Base-by-base conservation (phyloP, 2,329 filamentous ascomycete genomes). In the Fusarium sp. region DNA sequence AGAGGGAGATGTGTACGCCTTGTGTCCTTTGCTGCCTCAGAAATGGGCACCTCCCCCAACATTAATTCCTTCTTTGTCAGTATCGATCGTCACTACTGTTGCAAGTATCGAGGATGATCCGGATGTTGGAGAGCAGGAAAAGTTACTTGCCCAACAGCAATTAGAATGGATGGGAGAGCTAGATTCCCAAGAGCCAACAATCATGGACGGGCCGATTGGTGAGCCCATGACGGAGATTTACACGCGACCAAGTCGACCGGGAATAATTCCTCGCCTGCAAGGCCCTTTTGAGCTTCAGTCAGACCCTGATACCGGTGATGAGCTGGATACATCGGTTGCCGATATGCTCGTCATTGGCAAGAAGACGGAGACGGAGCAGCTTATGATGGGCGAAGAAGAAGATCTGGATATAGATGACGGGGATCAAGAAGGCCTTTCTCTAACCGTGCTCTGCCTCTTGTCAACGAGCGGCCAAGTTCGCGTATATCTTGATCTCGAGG, bases 1-100 rank as follows among this genome's bases (percentile, higher is more conserved):
- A 41, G 93, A 94, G 67, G 96, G 96, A 7, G 95, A 98, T 78
- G 89, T 98, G 11, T 99, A 99, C 79, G 95, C 95, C 4, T 85
- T 99, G 14, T 98, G 95, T 79, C 96, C 96, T 4, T 86, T 99
- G 44, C 85, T 99, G 36, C 96, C 96, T 2, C 91, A 91, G 57
- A 94, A 92, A 76, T 98, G 95, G 95, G 90, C 93, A 30, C 91
- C 92, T 30, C 91, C 92, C 20, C 88, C 91, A 4, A 92, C 92
- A 1, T 86, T 96, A 36, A 90, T 97, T 20, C 93, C 95, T 6
- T 95, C 94, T 1, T 86, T 98, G 28, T 94, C 93, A 2, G 91
- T 95, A 2, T 93, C 93, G 14, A 93, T 97, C 64, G 91, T 97
- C 31, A 91, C 93, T 42, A 94, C 93, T 72, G 83, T 92, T 18